Conservation (phyloP, 768 basidiomycete species). For the Mycena vulgaris region DNA sequence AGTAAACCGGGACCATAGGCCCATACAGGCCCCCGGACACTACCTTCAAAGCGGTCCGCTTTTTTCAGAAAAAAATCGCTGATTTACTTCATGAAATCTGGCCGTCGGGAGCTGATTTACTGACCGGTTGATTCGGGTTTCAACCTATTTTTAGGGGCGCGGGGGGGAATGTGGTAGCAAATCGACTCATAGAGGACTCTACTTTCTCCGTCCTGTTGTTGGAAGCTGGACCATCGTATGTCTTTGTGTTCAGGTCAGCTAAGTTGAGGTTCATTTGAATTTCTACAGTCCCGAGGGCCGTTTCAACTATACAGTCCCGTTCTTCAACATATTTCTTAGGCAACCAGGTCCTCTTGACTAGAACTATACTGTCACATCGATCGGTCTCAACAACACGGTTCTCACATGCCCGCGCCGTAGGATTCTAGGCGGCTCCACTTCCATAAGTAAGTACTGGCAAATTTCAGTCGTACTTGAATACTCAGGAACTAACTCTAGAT, state of each 20-base stretch:
- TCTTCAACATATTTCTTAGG: slow-evolving; percentile 13
- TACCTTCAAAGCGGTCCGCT: too few relatives aligned
- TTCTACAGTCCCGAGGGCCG: slow-evolving; percentile 4
- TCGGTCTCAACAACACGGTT: slow-evolving; percentile 2
- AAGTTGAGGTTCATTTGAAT: background rate
- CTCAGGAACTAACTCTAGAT: slow-evolving; percentile 2
- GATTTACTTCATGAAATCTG: too few relatives aligned
- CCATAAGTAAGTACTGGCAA: slow-evolving; percentile 37
- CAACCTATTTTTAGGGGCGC: slow-evolving; percentile 1
- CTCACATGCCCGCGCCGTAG: slow-evolving; percentile 13
- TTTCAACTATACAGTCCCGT: slow-evolving; percentile 19
- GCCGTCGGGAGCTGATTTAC: too few relatives aligned
- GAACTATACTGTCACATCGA: slow-evolving; percentile 20
- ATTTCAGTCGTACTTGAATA: background rate
- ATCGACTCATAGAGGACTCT: slow-evolving; percentile 15
- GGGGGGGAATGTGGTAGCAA: slow-evolving; percentile 19
- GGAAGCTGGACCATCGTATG: slow-evolving; percentile 21
- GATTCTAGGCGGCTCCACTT: slow-evolving; percentile 13
- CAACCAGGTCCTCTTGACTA: slow-evolving; percentile 21
- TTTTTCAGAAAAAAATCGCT: too few relatives aligned
- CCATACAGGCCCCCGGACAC: too few relatives aligned
- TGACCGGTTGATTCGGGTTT: background rate
- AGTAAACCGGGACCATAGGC: too few relatives aligned
- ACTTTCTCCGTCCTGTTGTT: slow-evolving; percentile 10
- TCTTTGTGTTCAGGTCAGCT: too few relatives aligned